These are phyloP conservation scores for Triglochin maritima DNA, from an alignment of 106 monocot genomes.

Conservation along the genomic window DNA sequence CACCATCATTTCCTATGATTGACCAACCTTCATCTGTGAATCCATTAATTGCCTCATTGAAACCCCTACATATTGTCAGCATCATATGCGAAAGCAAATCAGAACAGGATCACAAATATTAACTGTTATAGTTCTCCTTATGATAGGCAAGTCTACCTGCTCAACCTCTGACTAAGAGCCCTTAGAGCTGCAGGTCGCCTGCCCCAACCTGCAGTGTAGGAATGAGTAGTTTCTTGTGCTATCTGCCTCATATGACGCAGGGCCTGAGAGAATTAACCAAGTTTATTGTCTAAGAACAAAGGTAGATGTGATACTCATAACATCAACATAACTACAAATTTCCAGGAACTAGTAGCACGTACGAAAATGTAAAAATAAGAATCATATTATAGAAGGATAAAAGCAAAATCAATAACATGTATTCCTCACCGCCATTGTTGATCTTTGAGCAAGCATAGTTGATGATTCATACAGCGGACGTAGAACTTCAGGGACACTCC, in stretches of 20 bases:
- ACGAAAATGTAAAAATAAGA: too few species aligned
- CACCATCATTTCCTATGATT: slow-evolving; percentile 31
- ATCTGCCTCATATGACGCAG: slow-evolving; percentile 57
- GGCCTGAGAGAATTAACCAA: slow-evolving; percentile 23
- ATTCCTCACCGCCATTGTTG: slow-evolving; percentile 43
- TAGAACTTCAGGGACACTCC: slow-evolving; percentile 64
- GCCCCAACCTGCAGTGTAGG: slow-evolving; percentile 33
- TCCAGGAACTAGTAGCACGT: too few species aligned
- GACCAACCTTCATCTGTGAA: slow-evolving; percentile 69
- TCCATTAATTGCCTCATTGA: slow-evolving; percentile 62
- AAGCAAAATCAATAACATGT: neutral
- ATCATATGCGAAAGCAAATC: too few species aligned
- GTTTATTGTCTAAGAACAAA: too few species aligned
- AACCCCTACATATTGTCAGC: slow-evolving; percentile 33
- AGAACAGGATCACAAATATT: neutral
- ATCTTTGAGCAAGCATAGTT: slow-evolving; percentile 52
- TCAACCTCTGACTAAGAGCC: slow-evolving; percentile 48
- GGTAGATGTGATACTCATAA: too few species aligned
- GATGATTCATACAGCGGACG: slow-evolving; percentile 62
- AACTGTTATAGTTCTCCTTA: neutral
- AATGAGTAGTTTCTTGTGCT: slow-evolving; percentile 41
- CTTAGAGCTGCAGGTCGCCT: slow-evolving; percentile 52
- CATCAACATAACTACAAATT: too few species aligned
- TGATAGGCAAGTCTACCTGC: slow-evolving; percentile 18
- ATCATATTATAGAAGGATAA: neutral